Base-by-base conservation (phyloP, 345 rosid genomes). In the Punica granatum region DNA sequence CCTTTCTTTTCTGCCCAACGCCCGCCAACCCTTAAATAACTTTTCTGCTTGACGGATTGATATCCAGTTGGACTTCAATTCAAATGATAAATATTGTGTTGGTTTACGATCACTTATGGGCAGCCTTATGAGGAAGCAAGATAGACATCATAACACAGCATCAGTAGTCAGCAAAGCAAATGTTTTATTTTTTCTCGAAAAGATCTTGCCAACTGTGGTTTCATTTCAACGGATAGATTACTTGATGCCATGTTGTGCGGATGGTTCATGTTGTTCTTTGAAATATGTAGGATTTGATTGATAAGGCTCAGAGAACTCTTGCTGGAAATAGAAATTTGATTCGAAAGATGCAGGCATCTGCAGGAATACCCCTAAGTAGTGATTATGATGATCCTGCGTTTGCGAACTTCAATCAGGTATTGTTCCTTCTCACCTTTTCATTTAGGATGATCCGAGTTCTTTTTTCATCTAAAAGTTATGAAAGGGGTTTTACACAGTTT, bases 271-370 rank as follows among this genome's bases (percentile, higher is more conserved):
- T 51, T 19, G 30, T 19, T 21, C 48, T 42, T 56, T 69, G 53
- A 34, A 64, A 7, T 75, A 36, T 68, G 78, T 76, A 92, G 98
- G 94, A 93, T 80, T 81, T 92, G 83, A 81, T 92, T 73, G 98
- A 92, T 72, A 90, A 86, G 79, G 96, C 97, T 56, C 84, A 74
- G 30, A 79, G 85, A 4, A 80, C 80, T 81, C 86, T 92, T 35
- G 81, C 90, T 68, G 92, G 89, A 68, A 92, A 88, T 76, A 83
- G 85, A 74, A 87, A 64, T 67, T 73, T 81, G 39, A 62, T 92
- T 44, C 85, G 76, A 72, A 77, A 80, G 70, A 90, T 90, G 92
- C 90, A 92, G 71, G 78, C 75, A 42, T 81, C 90, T 0, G 60
- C 75, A 30, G 85, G 88, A 23, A 74, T 81, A 74, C 76, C 89